Percentiles rank a stretch among this genome's conserved stretches.
Conservation (phyloP, 768 basidiomycete species). For the Chalciporus piperatus region DNA sequence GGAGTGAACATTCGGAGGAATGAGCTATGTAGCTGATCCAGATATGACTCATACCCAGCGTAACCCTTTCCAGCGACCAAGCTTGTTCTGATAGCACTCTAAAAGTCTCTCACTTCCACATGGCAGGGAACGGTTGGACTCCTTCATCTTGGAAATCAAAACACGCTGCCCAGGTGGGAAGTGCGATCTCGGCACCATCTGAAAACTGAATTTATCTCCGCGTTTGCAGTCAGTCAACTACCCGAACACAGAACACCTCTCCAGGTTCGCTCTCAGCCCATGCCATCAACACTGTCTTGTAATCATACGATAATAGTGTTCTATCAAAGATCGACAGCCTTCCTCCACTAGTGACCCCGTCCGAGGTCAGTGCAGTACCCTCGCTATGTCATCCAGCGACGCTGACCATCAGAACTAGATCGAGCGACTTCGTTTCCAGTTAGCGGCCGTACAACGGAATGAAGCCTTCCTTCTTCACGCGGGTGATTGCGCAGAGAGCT, state of each 20-base stretch:
- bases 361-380: constrained; percentile 62
- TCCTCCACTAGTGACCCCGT: constrained; percentile 89
- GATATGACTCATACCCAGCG: no score
- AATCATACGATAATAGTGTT: constrained; percentile 49
- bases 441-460: constrained; percentile 76
- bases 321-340: constrained; percentile 72
- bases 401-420: constrained; percentile 47
- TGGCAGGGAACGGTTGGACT: constrained; percentile 46
- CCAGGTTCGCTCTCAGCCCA: constrained; percentile 40
- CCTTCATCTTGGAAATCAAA: constrained; percentile 80
- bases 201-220: background rate
- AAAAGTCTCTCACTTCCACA: background rate
- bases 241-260: constrained; percentile 58
- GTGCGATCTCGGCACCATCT: background rate
- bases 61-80: background rate
- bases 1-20: no score
- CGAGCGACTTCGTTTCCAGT: constrained; percentile 77
- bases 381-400: constrained; percentile 22
- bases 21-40: no score
- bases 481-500: constrained; percentile 97
- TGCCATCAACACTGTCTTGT: background rate
- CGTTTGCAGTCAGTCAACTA: constrained; percentile 62
- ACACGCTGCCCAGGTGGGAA: constrained; percentile 67
- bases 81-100: background rate
- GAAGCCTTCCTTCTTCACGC: constrained; percentile 95